Base-by-base conservation (phyloP, 495 filamentous ascomycete species). In the Rostrohypoxylon terebratum region DNA sequence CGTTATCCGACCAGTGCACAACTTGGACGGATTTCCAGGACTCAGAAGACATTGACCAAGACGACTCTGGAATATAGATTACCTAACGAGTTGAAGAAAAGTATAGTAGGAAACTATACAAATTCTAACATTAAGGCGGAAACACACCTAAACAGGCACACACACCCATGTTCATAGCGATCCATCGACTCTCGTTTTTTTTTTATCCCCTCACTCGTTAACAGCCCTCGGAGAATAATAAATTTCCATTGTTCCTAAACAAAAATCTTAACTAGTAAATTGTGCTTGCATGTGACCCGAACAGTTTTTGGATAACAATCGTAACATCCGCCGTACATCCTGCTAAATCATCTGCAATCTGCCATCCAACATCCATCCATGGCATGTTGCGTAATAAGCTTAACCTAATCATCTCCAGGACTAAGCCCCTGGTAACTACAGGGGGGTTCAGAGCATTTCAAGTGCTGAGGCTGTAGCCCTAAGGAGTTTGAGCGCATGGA, bases 61-160 rank as follows among this genome's bases (percentile, higher is more conserved):
- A 82, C 11, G 83, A 87, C 59, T 85, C 83, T 34, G 84, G 85
- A 1, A 72, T 85, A 53, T 85, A 77, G 77, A 36, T n/a, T n/a
- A 28, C 14, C 31, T n/a, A 40, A n/a, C 14, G 31, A 13, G 48
- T 31, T 42, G 62, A 33, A 31, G 8, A n/a, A 8, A 34, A 6
- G 33, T 40, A 7, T 40, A 33, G 28, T 58, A 58, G 34, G 34
- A 42, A 42, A 42, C 55, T 38, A 14, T 34, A 34, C 9, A 59
- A 18, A 20, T 42, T 25, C 11, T 42, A n/a, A 4, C 42, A 14
- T 23, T 23, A 59, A n/a, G 34, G 9, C n/a, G 28, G 31, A 58
- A 58, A 58, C 33, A n/a, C 53, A 38, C 36, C 36, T 33, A 25
- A 25, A 23, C 34, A 59, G 34, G 34, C 8, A 23, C 16, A 45